A percentile compares a stretch with the other conserved stretches of the same genome.
phyloP scores from a whole-genome alignment of 441 rosid species.

The Populus tomentosa region DNA sequence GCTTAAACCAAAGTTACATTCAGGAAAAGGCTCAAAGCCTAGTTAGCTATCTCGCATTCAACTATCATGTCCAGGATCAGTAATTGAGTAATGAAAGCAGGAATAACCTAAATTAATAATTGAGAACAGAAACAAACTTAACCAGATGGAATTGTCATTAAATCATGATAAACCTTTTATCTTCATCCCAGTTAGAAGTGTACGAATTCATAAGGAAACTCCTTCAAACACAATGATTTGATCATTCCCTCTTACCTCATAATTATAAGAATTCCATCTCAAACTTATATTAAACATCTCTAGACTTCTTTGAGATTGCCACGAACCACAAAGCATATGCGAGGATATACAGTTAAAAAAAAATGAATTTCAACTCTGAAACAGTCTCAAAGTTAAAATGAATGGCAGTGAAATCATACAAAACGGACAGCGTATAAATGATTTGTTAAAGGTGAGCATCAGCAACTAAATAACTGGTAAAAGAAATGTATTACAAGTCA shows the following conservation, averaged over 20 bases:
- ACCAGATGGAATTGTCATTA: not conserved
- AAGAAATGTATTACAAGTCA: not conserved
- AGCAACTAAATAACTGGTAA: not conserved
- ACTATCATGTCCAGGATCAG: not conserved
- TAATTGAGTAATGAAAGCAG: not conserved
- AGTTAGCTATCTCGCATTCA: too few relatives aligned
- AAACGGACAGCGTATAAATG: not conserved
- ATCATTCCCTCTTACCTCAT: not conserved
- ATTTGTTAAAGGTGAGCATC: not conserved
- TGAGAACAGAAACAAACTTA: not conserved
- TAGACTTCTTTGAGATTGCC: not conserved
- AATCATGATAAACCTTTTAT: not conserved
- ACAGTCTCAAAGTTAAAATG: not conserved
- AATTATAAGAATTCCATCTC: not conserved
- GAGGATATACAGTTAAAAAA: not conserved
- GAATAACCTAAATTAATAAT: not conserved
- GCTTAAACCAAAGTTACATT: not conserved
- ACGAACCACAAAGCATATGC: not conserved
- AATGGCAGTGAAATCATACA: not conserved
- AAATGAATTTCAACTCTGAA: not conserved
- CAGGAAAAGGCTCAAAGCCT: not conserved
- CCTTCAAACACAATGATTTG: too few relatives aligned
- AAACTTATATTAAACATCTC: not conserved
- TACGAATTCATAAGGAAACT: too few relatives aligned
- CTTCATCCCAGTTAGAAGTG: too few relatives aligned